These are phyloP conservation scores for Arthonia radiata DNA, from an alignment of 495 filamentous ascomycete species.

Conservation along the genomic window DNA sequence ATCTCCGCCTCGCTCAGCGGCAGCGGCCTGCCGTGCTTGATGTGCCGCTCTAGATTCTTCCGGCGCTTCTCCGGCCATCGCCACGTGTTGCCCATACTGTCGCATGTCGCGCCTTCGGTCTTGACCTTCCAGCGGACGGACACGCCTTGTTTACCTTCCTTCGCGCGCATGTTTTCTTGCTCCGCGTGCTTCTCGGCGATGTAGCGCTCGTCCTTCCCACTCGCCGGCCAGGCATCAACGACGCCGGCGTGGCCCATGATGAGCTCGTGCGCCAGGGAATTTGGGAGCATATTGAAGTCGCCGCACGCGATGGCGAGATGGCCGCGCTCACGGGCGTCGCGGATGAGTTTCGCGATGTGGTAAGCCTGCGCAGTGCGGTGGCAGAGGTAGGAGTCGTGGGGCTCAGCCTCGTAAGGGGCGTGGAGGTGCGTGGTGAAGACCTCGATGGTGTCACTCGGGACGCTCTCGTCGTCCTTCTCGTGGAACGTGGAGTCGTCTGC, in stretches of 20 bases:
- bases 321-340: conserved; percentile 59
- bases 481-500: no score
- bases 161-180: no score
- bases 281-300: conserved; percentile 86
- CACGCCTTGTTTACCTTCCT: conserved; percentile 31
- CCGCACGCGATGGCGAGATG: conserved; percentile 67
- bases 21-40: no score
- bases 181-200: no score
- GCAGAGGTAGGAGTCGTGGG: conserved; percentile 62
- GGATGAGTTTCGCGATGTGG: conserved; percentile 82
- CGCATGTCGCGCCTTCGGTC: conserved; percentile 71
- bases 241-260: conserved; percentile 59
- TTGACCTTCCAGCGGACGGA: conserved; percentile 49
- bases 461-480: no score
- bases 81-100: conserved; percentile 77
- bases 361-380: conserved; percentile 90
- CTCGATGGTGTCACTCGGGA: no score
- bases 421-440: conserved; percentile 31
- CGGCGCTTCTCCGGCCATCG: conserved; percentile 47
- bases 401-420: conserved; percentile 63
- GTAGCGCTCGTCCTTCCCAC: no score
- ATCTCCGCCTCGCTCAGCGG: no score
- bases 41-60: conserved; percentile 30
- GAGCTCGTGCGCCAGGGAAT: conserved; percentile 65
- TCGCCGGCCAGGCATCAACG: conserved; percentile 58